Base-by-base conservation (phyloP, 2,329 filamentous ascomycete genomes). In the Fusarium beomiforme region DNA sequence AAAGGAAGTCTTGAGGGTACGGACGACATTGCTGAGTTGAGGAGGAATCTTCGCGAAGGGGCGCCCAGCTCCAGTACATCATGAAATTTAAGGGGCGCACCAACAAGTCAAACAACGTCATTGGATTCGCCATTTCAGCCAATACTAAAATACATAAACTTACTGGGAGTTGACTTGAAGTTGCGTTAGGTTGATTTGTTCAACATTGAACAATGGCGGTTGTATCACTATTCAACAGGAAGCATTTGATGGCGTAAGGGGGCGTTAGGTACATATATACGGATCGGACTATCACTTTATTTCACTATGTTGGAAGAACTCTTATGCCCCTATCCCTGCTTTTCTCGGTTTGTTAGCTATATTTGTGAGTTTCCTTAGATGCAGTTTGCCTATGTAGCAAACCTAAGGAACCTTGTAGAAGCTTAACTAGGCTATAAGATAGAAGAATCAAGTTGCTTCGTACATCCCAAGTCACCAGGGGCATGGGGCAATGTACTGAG, bases 1-100 rank as follows among this genome's bases (percentile, higher is more conserved):
- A 87, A 94, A 65, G 92, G 91, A 59, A 97, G 93, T 77, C 85
- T 95, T 39, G 92, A 94, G 86, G 79, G 76, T 16, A 75, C 78
- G 73, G 78, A 81, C 9, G 77, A 81, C 21, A 42, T 78, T 47
- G 67, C 77, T 19, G 78, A 80, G 61, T 73, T 77, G 66, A 74
- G 78, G 69, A 77, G 61, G 66, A 73, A 50, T 47, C 58, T 71
- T 19, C 71, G 69, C 6, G 67, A 73, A 44, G 63, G 59, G 23
- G 69, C 64, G 31, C 41, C 64, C 6, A 44, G 21, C 42, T 66
- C 71, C 34, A 64, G 47, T 50, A 55, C 64, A 41, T 58, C 50
- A 47, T 68, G 49, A 41, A 31, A n/a, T n/a, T 33, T 14, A 29
- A 50, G 43, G 33, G 57, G 55, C 47, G 36, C 24, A 21, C 24